Base-by-base conservation (phyloP, 257 asterid genomes). In the Salvia splendens region DNA sequence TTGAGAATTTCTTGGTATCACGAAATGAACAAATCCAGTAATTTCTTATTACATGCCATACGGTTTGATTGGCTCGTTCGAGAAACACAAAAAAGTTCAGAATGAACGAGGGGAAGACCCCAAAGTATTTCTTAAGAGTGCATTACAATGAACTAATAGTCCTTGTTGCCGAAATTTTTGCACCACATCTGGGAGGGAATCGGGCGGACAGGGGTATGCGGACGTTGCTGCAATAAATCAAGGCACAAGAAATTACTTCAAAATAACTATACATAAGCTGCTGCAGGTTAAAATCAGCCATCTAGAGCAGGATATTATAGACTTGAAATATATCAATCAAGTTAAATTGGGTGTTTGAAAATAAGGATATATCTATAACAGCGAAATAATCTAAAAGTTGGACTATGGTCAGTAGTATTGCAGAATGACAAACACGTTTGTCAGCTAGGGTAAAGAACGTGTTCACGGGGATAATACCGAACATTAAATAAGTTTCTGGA, bases 181-280 rank as follows among this genome's bases (percentile, higher is more conserved):
- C 85, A 83, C 85, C 85, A 83, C 14, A 80, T 55, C 81, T 80
- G 85, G 50, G 87, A 83, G 30, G 87, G 83, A 20, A 80, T 80
- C 2, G 85, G 83, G 8, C 70, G 79, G 45, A 82, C 83, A 3
- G 85, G 87, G 52, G 52, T 73, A 57, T 78, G 86, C 41, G 84
- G 86, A 35, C 86, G 86, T 76, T 60, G 89, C 84, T 81, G 84
- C 75, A 79, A 71, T 10, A 53, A 70, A 50, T 84, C 38, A 75
- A 40, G 14, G 43, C 40, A 41, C 32, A 47, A 24, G 5, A 30
- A 20, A 40, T 32, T 12, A 12, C 9, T 48, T 59, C 61, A 47
- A 35, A 16, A 35, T 35, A 33, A 48, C 11, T 2, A 30, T 15
- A 47, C 33, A 55, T 11, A 6, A 12, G 52, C 56, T 8, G 46